Evolutionary conservation across 2,329 filamentous ascomycete species (phyloP).

Genomic region (Aspergillus sp.): DNA sequence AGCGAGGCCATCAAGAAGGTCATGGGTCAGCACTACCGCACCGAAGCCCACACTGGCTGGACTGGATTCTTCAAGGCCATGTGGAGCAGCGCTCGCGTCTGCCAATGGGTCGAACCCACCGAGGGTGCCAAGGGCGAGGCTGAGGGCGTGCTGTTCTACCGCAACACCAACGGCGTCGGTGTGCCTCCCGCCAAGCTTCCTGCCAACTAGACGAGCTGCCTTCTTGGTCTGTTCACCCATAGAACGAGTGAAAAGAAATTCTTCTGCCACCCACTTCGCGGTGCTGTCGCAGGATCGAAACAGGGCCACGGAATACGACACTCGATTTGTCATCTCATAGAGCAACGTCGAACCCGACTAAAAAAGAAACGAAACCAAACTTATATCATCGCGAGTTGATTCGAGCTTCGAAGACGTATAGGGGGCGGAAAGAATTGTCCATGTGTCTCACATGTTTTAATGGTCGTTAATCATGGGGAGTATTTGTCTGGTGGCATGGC

Average conservation of each 20-base stretch:
- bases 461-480: not conserved
- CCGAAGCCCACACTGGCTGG: slow-evolving; percentile 73
- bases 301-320: slow-evolving; percentile 15
- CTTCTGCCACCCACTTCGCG: slow-evolving; percentile 6
- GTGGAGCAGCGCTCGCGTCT: slow-evolving; percentile 78
- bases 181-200: slow-evolving; percentile 51
- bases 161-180: slow-evolving; percentile 88
- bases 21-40: slow-evolving; percentile 94
- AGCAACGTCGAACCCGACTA: slow-evolving; percentile 2
- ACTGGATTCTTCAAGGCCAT: slow-evolving; percentile 81
- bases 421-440: slow-evolving; percentile 9
- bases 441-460: slow-evolving; percentile 9
- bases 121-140: slow-evolving; percentile 76
- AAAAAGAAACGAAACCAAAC: not conserved
- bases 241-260: not conserved
- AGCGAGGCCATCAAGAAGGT: slow-evolving; percentile 89
- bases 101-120: slow-evolving; percentile 96
- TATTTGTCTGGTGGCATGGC: not conserved
- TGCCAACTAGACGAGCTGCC: slow-evolving; percentile 22
- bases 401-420: slow-evolving; percentile 6
- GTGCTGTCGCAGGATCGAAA: slow-evolving; percentile 27
- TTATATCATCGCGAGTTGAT: not conserved
- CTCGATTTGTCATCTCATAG: slow-evolving; percentile 8
- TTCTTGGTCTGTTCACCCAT: not conserved
- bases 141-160: slow-evolving; percentile 88